Conservation (phyloP, 768 basidiomycete genomes). For the Russula virescens region DNA sequence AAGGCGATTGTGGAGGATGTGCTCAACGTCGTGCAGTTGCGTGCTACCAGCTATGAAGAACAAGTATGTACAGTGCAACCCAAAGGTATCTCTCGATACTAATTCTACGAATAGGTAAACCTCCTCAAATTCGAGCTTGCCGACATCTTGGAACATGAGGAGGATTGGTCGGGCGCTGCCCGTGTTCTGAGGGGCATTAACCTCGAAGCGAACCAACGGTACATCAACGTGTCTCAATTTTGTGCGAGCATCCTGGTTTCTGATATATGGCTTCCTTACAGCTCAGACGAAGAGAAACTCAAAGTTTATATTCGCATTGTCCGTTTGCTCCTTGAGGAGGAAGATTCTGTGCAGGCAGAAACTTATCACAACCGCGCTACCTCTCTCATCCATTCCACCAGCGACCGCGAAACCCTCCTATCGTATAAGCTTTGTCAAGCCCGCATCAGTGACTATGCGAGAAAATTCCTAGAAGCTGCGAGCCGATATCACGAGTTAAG, state of each 20-base stretch:
- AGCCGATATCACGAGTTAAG: constrained; percentile 92
- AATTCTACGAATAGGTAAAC: constrained; percentile 53
- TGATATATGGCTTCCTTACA: constrained; percentile 12
- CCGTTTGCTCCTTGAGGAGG: constrained; percentile 89
- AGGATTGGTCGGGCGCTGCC: constrained; percentile 93
- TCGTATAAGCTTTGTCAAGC: constrained; percentile 93
- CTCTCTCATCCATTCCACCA: constrained; percentile 73
- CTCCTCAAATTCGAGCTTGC: constrained; percentile 84
- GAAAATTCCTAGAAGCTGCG: constrained; percentile 93
- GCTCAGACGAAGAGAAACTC: constrained; percentile 75
- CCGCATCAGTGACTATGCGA: constrained; percentile 84
- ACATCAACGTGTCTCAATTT: constrained; percentile 24
- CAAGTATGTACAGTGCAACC: constrained; percentile 52
- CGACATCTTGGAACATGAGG: constrained; percentile 79
- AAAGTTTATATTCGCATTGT: constrained; percentile 91
- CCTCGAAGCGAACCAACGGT: constrained; percentile 86
- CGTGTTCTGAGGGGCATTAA: constrained; percentile 89
- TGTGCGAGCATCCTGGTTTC: not conserved
- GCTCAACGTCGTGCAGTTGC: constrained; percentile 61
- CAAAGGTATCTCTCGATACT: not conserved
- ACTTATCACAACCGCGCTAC: constrained; percentile 97
- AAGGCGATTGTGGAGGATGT: constrained; percentile 75
- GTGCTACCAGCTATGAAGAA: constrained; percentile 90
- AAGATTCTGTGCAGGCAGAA: constrained; percentile 96
- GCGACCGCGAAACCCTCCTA: constrained; percentile 72